phyloP scores from a whole-genome alignment of 495 filamentous ascomycete genomes.

The Pyrenula massariospora region DNA sequence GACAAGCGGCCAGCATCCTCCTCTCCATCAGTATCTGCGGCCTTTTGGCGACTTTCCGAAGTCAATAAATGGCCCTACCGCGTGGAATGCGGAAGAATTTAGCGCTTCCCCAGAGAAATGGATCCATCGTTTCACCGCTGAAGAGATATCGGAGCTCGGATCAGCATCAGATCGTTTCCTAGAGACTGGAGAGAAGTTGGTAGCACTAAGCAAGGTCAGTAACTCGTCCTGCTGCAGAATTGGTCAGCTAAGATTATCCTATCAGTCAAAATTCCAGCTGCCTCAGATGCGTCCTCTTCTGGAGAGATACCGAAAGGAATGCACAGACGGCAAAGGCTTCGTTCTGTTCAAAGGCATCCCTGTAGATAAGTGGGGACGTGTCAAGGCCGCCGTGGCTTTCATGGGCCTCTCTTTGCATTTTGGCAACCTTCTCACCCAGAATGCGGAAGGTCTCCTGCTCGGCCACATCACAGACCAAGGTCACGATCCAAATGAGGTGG shows the following conservation, averaged over 20 bases:
- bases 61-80: conserved; percentile 60
- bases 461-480: conserved; percentile 86
- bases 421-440: conserved; percentile 78
- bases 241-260: background rate
- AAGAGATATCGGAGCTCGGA: conserved; percentile 60
- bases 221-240: background rate
- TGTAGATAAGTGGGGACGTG: conserved; percentile 58
- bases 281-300: conserved; percentile 48
- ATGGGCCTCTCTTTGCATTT: conserved; percentile 83
- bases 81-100: conserved; percentile 71
- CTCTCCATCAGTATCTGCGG: conserved; percentile 50
- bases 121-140: conserved; percentile 56
- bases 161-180: conserved; percentile 54
- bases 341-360: conserved; percentile 77
- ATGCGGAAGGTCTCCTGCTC: conserved; percentile 71
- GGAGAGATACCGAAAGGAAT: conserved; percentile 46
- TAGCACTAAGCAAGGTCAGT: conserved; percentile 57
- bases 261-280: conserved; percentile 33
- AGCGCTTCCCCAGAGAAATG: conserved; percentile 57
- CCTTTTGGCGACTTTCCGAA: conserved; percentile 67
- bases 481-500: conserved; percentile 67
- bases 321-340: conserved; percentile 79
- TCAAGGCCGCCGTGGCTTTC: conserved; percentile 75
- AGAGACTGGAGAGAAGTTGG: conserved; percentile 46
- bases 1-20: conserved; percentile 73